phyloP scores from a whole-genome alignment of 2,329 filamentous ascomycete species.

The Colletotrichum chrysophilum region DNA sequence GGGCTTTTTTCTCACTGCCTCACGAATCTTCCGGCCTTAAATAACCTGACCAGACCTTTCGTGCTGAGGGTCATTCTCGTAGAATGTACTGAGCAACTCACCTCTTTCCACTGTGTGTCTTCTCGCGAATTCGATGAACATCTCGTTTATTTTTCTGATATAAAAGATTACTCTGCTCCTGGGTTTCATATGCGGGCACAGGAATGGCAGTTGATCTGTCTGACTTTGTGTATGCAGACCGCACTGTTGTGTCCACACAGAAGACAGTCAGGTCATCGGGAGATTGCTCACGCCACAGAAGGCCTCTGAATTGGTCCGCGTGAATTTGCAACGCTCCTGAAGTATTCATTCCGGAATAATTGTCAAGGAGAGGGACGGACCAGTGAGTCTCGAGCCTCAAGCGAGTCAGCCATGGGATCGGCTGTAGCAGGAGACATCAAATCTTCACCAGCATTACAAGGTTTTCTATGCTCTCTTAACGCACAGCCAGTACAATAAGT shows the following conservation, averaged over 20 bases:
- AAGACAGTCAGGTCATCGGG: neutral
- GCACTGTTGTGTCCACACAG: neutral
- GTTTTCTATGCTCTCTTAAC: neutral
- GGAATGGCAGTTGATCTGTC: no score
- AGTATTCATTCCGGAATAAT: neutral
- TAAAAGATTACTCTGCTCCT: neutral
- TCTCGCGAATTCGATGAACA: accelerated
- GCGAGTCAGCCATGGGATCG: neutral
- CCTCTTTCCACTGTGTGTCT: accelerated
- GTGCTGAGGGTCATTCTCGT: accelerated
- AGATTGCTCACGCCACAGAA: neutral
- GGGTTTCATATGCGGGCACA: no score
- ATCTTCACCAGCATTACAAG: neutral
- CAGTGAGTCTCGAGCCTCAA: neutral
- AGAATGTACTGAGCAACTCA: accelerated
- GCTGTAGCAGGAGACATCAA: neutral
- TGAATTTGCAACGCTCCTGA: neutral
- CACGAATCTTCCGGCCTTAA: accelerated
- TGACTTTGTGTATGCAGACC: no score
- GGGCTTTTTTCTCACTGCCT: accelerated
- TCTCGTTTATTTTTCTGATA: accelerated
- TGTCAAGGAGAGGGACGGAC: neutral
- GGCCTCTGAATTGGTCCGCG: accelerated
- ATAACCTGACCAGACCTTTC: neutral
- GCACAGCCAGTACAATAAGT: neutral